Base-by-base conservation (phyloP, 345 rosid genomes). In the Acer negundo region DNA sequence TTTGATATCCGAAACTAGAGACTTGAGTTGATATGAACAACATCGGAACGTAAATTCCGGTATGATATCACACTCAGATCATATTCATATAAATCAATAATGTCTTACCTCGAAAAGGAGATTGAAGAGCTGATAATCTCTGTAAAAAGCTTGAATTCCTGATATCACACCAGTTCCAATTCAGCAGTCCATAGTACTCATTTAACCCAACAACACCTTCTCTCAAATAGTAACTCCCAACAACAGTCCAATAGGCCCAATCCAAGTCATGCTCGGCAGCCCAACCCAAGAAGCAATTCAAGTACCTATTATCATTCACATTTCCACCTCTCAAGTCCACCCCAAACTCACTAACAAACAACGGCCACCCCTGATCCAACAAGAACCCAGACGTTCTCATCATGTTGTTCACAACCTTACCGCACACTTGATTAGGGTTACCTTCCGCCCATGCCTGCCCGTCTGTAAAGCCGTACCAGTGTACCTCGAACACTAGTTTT, bases 211-310 rank as follows among this genome's bases (percentile, higher is more conserved):
- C 24, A 0, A 76, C 89, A 6, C 98, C 98, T 79, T 94, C 85
- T 81, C 97, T 87, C 20, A 94, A 42, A 83, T 94, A 90, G 78
- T 94, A 97, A 58, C 97, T 90, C 66, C 98, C 98, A 22, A 81
- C 90, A 11, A 94, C 46, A 0, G 97, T 92, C 99, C 98, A 97
- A 20, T 90, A 42, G 0, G 95, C 92, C 97, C 93, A 94, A 62
- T 97, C 98, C 19, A 89, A 75, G 82, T 97, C 99, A 24, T 90
- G 88, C 24, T 90, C 97, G 31, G 96, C 97, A 0, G 92, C 93
- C 73, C 83, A 78, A 24, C 93, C 89, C 53, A 86, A 77, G 82
- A 94, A 83, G 84, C 99, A 94, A 62, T 84, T 89, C 28, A 94
- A 61, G 76, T 91, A 97, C 72, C 97, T 79, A 47, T 94, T 83